Evolutionary conservation across 352 stramenopile species (phyloP).

Genomic region (Pythium insidiosum): DNA sequence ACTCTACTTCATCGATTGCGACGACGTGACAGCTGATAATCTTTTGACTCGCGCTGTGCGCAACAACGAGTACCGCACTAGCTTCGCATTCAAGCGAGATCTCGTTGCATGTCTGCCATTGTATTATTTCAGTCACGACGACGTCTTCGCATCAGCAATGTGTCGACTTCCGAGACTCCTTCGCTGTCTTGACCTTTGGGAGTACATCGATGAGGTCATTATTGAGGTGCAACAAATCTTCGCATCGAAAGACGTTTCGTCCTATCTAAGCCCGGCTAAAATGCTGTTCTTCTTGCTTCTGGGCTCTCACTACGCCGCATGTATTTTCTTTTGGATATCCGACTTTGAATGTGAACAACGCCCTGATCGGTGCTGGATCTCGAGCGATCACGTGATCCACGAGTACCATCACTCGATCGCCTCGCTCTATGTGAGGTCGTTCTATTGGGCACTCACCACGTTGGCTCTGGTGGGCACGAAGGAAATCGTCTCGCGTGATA

Average conservation of each 20-base stretch:
- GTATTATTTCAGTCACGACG: constrained; percentile 27
- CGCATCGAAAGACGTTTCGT: constrained; percentile 54
- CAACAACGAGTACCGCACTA: constrained; percentile 30
- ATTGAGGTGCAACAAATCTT: constrained; percentile 64
- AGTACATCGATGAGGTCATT: constrained; percentile 54
- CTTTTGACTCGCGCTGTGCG: constrained; percentile 25
- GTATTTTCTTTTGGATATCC: constrained; percentile 64
- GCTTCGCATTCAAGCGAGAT: constrained; percentile 34
- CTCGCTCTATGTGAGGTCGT: constrained; percentile 50
- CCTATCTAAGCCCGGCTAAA: constrained; percentile 60
- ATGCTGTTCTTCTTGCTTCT: constrained; percentile 64
- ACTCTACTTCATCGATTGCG: constrained; percentile 52
- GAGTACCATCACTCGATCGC: constrained; percentile 38
- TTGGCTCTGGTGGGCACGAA: constrained; percentile 47
- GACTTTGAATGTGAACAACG: constrained; percentile 38
- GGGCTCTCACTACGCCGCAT: constrained; percentile 49
- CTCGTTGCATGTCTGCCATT: constrained; percentile 45
- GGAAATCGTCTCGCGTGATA: constrained; percentile 38
- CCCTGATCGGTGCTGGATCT: constrained; percentile 40
- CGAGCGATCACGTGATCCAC: constrained; percentile 49
- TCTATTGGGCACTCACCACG: constrained; percentile 71
- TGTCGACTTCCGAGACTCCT: constrained; percentile 51
- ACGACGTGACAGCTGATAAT: constrained; percentile 35
- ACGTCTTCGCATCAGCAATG: constrained; percentile 16
- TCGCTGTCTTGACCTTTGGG: constrained; percentile 39